Conservation (phyloP, 148 eudicot genomes). For the Chenopodium formosanum region DNA sequence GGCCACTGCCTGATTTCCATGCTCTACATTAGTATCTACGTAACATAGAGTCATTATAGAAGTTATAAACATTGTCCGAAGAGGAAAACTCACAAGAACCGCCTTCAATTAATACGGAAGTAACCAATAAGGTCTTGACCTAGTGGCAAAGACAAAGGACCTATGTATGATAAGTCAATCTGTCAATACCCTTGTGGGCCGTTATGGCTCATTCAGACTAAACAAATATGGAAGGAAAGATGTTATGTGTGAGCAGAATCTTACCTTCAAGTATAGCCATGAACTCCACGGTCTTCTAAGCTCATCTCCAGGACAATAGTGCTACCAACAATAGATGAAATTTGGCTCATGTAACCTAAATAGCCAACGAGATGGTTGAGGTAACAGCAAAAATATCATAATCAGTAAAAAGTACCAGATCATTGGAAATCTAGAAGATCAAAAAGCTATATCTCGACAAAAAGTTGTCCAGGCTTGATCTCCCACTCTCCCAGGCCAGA, state of each 20-base stretch:
- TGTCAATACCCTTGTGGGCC: no score
- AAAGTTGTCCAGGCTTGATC: not conserved
- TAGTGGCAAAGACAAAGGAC: no score
- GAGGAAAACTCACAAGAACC: not conserved
- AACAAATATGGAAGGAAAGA: not conserved
- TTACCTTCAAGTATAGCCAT: not conserved
- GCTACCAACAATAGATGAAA: not conserved
- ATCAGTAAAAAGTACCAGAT: not conserved
- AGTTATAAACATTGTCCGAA: not conserved
- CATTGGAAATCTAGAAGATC: not conserved
- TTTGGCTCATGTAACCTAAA: not conserved
- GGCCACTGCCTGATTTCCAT: not conserved
- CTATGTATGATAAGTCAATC: no score
- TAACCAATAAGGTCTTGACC: no score
- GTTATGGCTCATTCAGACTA: no score
- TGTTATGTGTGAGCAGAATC: not conserved
- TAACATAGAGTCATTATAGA: not conserved
- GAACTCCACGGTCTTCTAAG: not conserved
- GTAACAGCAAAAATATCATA: not conserved
- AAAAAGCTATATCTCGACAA: not conserved
- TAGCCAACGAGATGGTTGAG: not conserved
- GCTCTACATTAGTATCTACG: not conserved
- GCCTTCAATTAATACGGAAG: not conserved
- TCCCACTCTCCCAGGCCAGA: not conserved
- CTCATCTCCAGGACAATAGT: not conserved